Evolutionary conservation across 345 rosid species (phyloP).

Genomic region (Schrenkiella parvula): DNA sequence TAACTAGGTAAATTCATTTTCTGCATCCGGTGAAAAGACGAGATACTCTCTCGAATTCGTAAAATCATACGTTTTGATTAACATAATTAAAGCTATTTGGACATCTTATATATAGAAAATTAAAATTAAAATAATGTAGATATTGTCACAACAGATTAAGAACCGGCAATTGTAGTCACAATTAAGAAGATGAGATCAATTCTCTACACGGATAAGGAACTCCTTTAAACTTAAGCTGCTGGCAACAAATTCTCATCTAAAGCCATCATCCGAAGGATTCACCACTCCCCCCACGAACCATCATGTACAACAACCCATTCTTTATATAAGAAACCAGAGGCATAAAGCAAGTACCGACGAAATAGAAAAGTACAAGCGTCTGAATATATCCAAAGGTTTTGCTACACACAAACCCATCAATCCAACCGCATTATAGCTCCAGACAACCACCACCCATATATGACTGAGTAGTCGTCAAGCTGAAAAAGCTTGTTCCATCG

Average conservation of each 20-base stretch:
- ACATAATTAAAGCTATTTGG: not conserved
- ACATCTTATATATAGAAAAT: not conserved
- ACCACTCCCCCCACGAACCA: slow-evolving; percentile 3
- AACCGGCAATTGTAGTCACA: not conserved
- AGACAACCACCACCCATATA: not conserved
- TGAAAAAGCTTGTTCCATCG: slow-evolving; percentile 61
- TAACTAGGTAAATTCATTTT: not conserved
- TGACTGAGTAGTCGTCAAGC: slow-evolving; percentile 17
- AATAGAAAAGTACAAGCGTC: not conserved
- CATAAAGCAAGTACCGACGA: not conserved
- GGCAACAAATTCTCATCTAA: slow-evolving; percentile 14
- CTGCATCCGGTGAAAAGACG: not conserved
- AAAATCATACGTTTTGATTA: not conserved
- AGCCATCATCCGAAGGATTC: slow-evolving; percentile 18
- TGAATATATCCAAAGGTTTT: slow-evolving; percentile 26
- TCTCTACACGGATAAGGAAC: not conserved
- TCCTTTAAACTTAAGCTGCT: slow-evolving; percentile 4
- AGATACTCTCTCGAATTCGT: not conserved
- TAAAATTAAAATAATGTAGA: not conserved
- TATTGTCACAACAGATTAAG: not conserved
- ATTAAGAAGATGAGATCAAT: not conserved
- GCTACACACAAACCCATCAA: slow-evolving; percentile 31
- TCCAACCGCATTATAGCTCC: slow-evolving; percentile 16
- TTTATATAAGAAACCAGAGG: not conserved
- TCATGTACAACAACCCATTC: slow-evolving; percentile 29